Evolutionary conservation across 225 moss, liverwort and hornwort genomes (phyloP), one percentile per base, ranked within the genome.

Genomic region (Bryum argenteum): DNA sequence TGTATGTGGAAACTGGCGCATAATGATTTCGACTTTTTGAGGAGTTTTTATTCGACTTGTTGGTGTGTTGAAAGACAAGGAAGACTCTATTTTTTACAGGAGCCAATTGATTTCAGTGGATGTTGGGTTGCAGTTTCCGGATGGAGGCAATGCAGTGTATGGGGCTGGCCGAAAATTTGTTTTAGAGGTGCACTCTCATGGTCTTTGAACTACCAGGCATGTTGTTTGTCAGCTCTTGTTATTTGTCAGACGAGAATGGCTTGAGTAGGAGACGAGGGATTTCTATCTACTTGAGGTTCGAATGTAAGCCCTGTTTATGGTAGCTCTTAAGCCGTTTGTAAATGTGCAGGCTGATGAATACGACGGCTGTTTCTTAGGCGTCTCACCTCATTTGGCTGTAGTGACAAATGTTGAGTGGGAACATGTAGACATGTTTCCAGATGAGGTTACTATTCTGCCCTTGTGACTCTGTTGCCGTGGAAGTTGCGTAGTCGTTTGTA

Each of bases 301-400:
- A 67, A 41, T 11, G 40, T 19, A 50, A 69, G 54, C 60, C 60
- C 12, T 69, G 19, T 44, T 1, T 37, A 44, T 20, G n/a, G n/a
- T n/a, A n/a, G n/a, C n/a, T n/a, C n/a, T 69, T 39, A 10, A 60
- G 10, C 33, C 65, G 39, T n/a, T 42, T 16, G 12, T 48, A 18
- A 61, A 38, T 67, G 40, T 84, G 79, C 94, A 98, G 98, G 94
- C 94, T 68, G 94, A 94, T 78, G 98, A 98, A 77, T 98, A 98
- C 65, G 98, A 91, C 80, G 83, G 89, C 63, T 98, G 94, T 71
- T 98, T 98, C 68, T 77, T 98, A 57, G 89, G 92, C 65, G 75
- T 98, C 58, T 79, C 83, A 66, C 98, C 98, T 69, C 87, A 85
- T 44, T 71, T 98, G 76, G 98, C 98, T 64, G 83, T 98, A 28